Evolutionary conservation across 2,329 filamentous ascomycete genomes (phyloP), one percentile per base, ranked within the genome.

Genomic region (Incumbomyces delicatus): DNA sequence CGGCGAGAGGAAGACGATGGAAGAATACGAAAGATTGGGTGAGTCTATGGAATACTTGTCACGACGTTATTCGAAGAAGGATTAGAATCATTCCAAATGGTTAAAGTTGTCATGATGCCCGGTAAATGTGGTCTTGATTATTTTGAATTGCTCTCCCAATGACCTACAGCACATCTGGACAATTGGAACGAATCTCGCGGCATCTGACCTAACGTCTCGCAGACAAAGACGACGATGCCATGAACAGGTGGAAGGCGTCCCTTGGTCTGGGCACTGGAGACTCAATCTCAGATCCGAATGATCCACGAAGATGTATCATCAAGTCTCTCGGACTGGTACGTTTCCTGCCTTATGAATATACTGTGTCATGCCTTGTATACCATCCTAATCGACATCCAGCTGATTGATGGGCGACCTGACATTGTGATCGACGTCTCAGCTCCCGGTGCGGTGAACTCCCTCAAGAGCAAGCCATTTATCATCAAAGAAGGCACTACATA

Each of bases 191-290:
- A 5, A 27, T 8, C 8, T 27, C 22, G n/a, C 22, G 8, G 8
- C 22, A 27, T 34, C 41, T 44, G 17, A 27, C n/a, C 14, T 17
- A 14, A 31, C 37, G n/a, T 20, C 10, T 27, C 16, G 20, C 57
- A 81, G 79, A 83, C 66, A 67, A 76, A 60, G 74, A 85, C 60
- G 92, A 98, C 66, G 90, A 96, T 69, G 92, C 90, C 52, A 83
- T 98, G 60, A 86, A 94, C 71, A 85, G 90, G 61, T 98, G 94
- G 85, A 98, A 98, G 75, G 80, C 90, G 62, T 96, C 90, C 11
- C 83, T 98, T 51, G 92, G 92, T 58, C 81, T 96, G 54, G 81
- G 74, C 47, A 71, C 80, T 58, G 83, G 84, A 62, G 78, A 75
- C 41, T 76, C 83, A 58, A 76, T 87, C 50, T 84, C 80, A 47